Evolutionary conservation across 2,329 filamentous ascomycete species (phyloP), one percentile per base, ranked within the genome.

Genomic region (Coleophoma cylindrospora): DNA sequence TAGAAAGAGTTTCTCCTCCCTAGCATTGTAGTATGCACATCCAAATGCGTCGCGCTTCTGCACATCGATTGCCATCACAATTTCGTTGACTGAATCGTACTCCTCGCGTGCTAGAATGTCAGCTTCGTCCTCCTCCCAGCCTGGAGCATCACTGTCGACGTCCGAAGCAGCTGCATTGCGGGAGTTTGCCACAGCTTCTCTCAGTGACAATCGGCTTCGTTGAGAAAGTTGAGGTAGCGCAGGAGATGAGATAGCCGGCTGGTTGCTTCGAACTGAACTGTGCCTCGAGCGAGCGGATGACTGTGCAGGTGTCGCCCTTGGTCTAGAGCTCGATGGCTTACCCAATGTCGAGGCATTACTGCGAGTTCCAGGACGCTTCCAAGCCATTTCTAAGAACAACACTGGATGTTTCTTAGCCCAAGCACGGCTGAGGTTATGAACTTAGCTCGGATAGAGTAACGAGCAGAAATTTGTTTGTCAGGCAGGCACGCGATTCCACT

Each of bases 1-100:
- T 40, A 96, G 74, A 51, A 80, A 86, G 3, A 96, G 68, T 34
- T 76, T 81, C 60, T 88, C 84, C 37, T 90, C 81, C 22, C 76
- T 70, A 6, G 84, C 83, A 43, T 85, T 73, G 63, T 92, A 96
- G 63, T 92, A 95, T 43, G 89, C 86, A 65, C 91, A 96, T 1
- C 92, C 92, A 15, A 96, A 75, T 0, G 78, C 83, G 1, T 80
- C 83, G 32, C 80, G 77, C n/a, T 84, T 78, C 54, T 78, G 82
- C 64, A 92, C 75, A 51, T 95, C 84, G 21, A 96, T 72, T 1
- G 89, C 88, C 82, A 95, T 89, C 51, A 95, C 78, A 22, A 90
- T 70, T 62, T 94, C 88, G 50, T 80, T 78, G 36, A 83, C 63
- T 0, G 71, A 63, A 50, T 84, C 80, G 34, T 74, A 71, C 34